A percentile compares a stretch with the other conserved stretches of the same genome.
Conservation (phyloP, 768 basidiomycete genomes). For the Coprinopsis marcescibilis region DNA sequence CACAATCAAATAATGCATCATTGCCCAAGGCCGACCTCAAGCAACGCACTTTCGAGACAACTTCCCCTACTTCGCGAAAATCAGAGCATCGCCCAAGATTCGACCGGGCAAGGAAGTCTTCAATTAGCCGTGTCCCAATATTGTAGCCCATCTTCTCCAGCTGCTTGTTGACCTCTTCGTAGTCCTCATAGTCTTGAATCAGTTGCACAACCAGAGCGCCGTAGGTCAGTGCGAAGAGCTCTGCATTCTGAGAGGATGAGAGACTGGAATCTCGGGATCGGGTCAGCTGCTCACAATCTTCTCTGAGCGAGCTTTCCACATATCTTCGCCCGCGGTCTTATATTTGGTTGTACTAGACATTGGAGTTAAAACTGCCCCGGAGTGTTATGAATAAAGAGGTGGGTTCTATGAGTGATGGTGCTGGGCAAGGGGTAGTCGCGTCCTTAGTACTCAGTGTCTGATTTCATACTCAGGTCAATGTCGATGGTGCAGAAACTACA, state of each 20-base stretch:
- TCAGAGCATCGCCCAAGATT: constrained; percentile 88
- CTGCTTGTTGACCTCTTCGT: constrained; percentile 90
- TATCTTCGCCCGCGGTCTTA: constrained; percentile 87
- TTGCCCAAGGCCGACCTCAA: background rate
- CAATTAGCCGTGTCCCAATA: constrained; percentile 92
- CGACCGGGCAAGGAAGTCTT: constrained; percentile 94
- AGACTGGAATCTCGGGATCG: constrained; percentile 5
- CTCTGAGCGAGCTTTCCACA: constrained; percentile 92
- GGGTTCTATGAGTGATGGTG: too few species aligned
- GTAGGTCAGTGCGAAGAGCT: constrained; percentile 94
- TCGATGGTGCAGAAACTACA: too few species aligned
- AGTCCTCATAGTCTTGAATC: constrained; percentile 99
- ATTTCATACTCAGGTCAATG: too few species aligned
- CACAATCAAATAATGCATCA: background rate
- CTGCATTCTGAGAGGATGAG: constrained; percentile 71
- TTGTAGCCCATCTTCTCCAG: constrained; percentile 99
- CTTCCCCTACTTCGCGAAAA: constrained; percentile 93
- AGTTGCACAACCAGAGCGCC: constrained; percentile 97
- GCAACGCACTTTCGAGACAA: constrained; percentile 82
- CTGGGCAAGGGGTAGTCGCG: too few species aligned
- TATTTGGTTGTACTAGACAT: constrained; percentile 81
- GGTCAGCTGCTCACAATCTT: constrained; percentile 68
- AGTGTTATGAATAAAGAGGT: too few species aligned
- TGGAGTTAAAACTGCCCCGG: constrained; percentile 11
- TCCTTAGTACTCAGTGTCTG: too few species aligned